A percentile compares a stretch with the other conserved stretches of the same genome.
These are phyloP conservation scores for Gossypium turneri DNA, from an alignment of 345 rosid genomes.

Conservation along the genomic window DNA sequence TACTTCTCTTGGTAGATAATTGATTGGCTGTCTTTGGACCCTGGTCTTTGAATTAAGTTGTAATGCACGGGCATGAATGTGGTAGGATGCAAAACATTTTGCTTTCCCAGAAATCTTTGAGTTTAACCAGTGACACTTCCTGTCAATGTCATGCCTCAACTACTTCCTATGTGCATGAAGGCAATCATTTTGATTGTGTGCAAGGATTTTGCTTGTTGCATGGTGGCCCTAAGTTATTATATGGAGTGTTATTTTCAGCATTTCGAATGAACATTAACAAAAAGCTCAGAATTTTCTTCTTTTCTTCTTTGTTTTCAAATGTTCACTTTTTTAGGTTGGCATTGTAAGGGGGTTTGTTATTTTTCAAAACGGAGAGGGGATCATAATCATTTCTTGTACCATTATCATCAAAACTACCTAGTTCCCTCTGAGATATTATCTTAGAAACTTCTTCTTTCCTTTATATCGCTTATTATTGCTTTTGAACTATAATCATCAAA, in stretches of 20 bases:
- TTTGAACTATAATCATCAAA: background rate
- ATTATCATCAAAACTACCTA: background rate
- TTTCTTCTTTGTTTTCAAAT: background rate
- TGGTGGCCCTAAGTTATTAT: background rate
- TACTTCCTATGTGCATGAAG: background rate
- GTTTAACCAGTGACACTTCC: background rate
- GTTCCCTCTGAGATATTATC: background rate
- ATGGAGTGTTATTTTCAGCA: background rate
- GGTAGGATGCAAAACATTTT: background rate
- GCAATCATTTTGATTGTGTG: background rate
- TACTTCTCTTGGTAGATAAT: background rate
- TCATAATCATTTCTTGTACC: background rate
- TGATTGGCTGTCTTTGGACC: background rate
- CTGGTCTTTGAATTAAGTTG: background rate
- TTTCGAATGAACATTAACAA: background rate
- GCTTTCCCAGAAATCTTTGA: background rate
- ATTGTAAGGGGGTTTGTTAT: background rate
- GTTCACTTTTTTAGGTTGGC: background rate
- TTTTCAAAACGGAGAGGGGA: background rate
- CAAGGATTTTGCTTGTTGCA: background rate
- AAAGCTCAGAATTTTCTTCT: background rate
- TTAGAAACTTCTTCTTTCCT: background rate
- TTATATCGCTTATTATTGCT: background rate
- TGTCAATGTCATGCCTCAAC: background rate
- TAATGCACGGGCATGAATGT: background rate